Evolutionary conservation across 176 grass and related monocot species (phyloP), one percentile per base, ranked within the genome.

Genomic region (Thalia dealbata): DNA sequence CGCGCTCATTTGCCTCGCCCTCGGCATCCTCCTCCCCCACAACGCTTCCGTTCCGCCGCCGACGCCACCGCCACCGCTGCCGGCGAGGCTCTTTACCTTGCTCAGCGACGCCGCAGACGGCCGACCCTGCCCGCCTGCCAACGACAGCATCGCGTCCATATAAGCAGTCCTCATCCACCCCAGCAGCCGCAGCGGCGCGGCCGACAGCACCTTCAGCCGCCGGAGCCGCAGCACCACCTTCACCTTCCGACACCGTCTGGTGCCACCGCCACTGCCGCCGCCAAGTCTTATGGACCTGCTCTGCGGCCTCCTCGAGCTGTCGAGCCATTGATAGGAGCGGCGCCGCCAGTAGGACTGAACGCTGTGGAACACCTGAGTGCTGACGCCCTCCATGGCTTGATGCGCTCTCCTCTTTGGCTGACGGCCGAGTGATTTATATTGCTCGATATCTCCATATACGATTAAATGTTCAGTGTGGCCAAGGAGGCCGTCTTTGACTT

Each of bases 221-320:
- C 52, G 70, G 0, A 75, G 66, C 73, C 42, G 63, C 15, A 50
- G 54, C 9, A 26, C 54, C 41, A 6, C 22, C 58, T n/a, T 62
- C 38, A 16, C 38, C 6, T 50, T 62, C 58, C 59, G 22, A 16
- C 38, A 10, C 14, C 67, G 22, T 0, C 67, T n/a, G n/a, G n/a
- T 21, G 24, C 23, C 59, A 25, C 52, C 35, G 25, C 81, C 46
- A 22, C n/a, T 21, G 24, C 23, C 59, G 44, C 52, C 35, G 25
- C 81, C 46, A 22, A 84, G 79, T 71, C 66, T 81, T 72, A 70
- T 11, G 6, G 70, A 75, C 69, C 75, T 71, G 7, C 48, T n/a
- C 45, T 56, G 22, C n/a, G n/a, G n/a, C 61, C 44, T 38, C 15
- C 54, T 48, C 2, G 73, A 16, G 4, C 51, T 23, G 10, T 71